Percentiles rank a stretch among this genome's conserved stretches.
phyloP scores from a whole-genome alignment of 2,329 filamentous ascomycete species.

The Botrytis deweyae region DNA sequence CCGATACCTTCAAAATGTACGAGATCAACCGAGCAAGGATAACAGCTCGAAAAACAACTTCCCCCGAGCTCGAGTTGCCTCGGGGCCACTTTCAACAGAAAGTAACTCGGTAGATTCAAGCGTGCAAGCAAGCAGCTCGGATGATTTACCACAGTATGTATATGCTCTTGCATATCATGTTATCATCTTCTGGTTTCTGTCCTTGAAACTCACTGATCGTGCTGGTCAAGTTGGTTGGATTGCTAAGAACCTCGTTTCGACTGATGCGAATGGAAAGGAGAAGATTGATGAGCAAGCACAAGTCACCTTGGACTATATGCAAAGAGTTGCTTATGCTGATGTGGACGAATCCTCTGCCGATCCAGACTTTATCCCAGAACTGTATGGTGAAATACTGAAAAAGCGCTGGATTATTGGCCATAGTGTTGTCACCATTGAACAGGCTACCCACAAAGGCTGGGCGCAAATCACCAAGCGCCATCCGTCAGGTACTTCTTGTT shows the following conservation, averaged over 20 bases:
- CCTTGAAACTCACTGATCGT: slow-evolving; percentile 80
- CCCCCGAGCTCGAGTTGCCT: slow-evolving; percentile 33
- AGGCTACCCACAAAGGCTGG: slow-evolving; percentile 64
- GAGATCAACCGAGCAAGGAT: slow-evolving; percentile 56
- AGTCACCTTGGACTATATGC: slow-evolving; percentile 93
- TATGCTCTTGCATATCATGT: slow-evolving; percentile 93
- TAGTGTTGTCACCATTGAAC: slow-evolving; percentile 72
- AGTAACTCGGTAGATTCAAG: slow-evolving; percentile 45
- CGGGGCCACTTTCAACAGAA: slow-evolving; percentile 35
- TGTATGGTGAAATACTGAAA: slow-evolving; percentile 64
- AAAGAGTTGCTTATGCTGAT: slow-evolving; percentile 81
- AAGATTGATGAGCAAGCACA: slow-evolving; percentile 88
- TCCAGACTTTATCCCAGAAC: slow-evolving; percentile 61
- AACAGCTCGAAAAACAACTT: slow-evolving; percentile 41
- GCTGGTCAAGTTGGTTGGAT: slow-evolving; percentile 88
- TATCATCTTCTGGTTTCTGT: slow-evolving; percentile 95
- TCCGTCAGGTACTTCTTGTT: slow-evolving; percentile 62
- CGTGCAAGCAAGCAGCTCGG: slow-evolving; percentile 48
- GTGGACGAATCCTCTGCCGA: slow-evolving; percentile 73
- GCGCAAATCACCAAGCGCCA: slow-evolving; percentile 71
- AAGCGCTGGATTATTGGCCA: slow-evolving; percentile 73
- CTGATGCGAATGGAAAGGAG: slow-evolving; percentile 70
- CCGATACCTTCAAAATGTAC: slow-evolving; percentile 85
- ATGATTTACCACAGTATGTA: slow-evolving; percentile 89
- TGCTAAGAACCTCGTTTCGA: slow-evolving; percentile 76